phyloP scores from a whole-genome alignment of 352 stramenopile genomes.

The Phytopythium vexans region DNA sequence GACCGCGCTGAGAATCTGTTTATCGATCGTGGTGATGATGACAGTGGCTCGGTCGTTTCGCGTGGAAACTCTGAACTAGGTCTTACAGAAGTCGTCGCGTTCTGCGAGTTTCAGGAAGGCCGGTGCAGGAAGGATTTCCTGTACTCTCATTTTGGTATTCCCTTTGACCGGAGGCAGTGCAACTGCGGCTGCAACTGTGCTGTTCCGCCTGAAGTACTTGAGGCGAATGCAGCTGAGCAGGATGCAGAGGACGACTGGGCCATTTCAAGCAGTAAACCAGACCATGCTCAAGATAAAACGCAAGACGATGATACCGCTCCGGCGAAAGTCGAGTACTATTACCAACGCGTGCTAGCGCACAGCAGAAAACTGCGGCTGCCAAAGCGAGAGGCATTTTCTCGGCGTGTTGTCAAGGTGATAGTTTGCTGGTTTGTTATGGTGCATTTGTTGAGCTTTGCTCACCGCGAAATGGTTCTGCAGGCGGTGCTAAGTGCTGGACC shows the following conservation, averaged over 20 bases:
- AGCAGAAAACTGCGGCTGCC: constrained; percentile 35
- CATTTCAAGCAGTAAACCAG: not conserved
- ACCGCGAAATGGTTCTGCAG: constrained; percentile 14
- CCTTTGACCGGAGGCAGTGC: constrained; percentile 34
- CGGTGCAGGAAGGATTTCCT: constrained; percentile 59
- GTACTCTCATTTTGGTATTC: constrained; percentile 51
- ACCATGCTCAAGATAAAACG: not conserved
- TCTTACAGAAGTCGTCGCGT: constrained; percentile 47
- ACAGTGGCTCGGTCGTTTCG: constrained; percentile 17
- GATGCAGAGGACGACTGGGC: not conserved
- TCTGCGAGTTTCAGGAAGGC: constrained; percentile 38
- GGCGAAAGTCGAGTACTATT: constrained; percentile 53
- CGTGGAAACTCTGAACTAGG: constrained; percentile 38
- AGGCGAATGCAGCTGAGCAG: not conserved
- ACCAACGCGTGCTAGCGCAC: constrained; percentile 48
- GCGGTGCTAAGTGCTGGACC: constrained; percentile 45
- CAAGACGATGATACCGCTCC: constrained; percentile 12
- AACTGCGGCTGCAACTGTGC: constrained; percentile 64
- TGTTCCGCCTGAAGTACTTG: constrained; percentile 11
- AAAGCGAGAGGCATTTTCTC: constrained; percentile 57
- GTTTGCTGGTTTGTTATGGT: not conserved
- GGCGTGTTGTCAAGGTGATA: constrained; percentile 37
- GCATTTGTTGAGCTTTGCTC: not conserved
- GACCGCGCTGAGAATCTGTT: constrained; percentile 40
- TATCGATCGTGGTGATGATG: constrained; percentile 30